Percentiles rank a stretch among this genome's conserved stretches.
Conservation (phyloP, 768 basidiomycete species). For the Leccinum rimulosum region DNA sequence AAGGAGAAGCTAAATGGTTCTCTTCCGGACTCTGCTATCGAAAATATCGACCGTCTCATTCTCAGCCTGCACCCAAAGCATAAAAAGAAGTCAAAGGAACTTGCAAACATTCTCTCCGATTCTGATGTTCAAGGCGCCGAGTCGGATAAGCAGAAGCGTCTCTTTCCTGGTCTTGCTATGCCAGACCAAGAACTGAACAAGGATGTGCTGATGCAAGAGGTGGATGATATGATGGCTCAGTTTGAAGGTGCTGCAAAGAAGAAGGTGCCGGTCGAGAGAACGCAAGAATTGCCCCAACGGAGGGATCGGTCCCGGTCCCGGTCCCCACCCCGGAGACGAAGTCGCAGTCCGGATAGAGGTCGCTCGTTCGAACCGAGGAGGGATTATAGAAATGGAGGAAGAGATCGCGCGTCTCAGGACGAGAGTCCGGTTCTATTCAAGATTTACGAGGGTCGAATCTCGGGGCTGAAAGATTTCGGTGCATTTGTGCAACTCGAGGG, state of each 20-base stretch:
- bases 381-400: conserved; percentile 40
- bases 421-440: conserved; percentile 89
- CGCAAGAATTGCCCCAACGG: conserved; percentile 60
- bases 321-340: conserved; percentile 49
- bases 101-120: conserved; percentile 37
- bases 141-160: conserved; percentile 71
- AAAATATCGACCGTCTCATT: conserved; percentile 93
- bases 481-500: conserved; percentile 93
- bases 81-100: conserved; percentile 59
- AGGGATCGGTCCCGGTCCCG: conserved; percentile 44
- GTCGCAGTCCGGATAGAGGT: conserved; percentile 60
- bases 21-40: conserved; percentile 87
- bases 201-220: conserved; percentile 83
- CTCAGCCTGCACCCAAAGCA: conserved; percentile 94
- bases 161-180: conserved; percentile 89
- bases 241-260: conserved; percentile 70
- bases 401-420: conserved; percentile 48
- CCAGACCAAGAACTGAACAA: conserved; percentile 68
- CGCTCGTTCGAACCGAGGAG: conserved; percentile 44
- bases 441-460: conserved; percentile 86
- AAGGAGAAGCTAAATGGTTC: conserved; percentile 74
- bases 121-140: conserved; percentile 41
- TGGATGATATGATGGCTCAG: conserved; percentile 85
- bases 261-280: conserved; percentile 39
- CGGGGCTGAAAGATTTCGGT: conserved; percentile 91